Conservation (phyloP, 1,284 basidiomycete species). For the Gyrodon tennesseensis region DNA sequence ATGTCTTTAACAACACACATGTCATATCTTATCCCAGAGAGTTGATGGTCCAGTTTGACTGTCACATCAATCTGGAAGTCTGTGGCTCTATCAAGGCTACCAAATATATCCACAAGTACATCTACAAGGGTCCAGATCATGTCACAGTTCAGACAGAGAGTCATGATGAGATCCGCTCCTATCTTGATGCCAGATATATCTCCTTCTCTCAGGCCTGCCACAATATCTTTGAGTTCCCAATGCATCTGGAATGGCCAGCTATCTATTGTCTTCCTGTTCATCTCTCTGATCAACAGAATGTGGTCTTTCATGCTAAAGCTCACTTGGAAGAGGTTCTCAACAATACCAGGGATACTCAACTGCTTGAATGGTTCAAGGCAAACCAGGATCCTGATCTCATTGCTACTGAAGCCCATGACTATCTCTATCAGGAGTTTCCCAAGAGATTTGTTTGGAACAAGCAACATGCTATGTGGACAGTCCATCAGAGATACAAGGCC, state of each 20-base stretch:
- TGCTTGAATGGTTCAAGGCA: constrained; percentile 48
- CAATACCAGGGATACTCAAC: constrained; percentile 35
- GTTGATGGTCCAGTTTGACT: constrained; percentile 37
- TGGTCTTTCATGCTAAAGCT: constrained; percentile 42
- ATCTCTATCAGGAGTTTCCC: constrained; percentile 50
- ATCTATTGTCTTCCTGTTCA: constrained; percentile 26
- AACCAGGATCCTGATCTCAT: constrained; percentile 40
- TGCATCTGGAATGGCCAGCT: constrained; percentile 30
- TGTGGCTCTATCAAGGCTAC: constrained; percentile 38
- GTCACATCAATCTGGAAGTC: constrained; percentile 54
- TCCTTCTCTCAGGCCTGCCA: constrained; percentile 24
- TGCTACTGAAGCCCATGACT: constrained; percentile 37
- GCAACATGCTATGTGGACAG: neutral
- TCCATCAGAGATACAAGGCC: neutral
- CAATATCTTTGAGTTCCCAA: constrained; percentile 32
- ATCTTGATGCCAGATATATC: constrained; percentile 32
- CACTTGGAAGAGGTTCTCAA: constrained; percentile 24
- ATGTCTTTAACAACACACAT: constrained; percentile 21
- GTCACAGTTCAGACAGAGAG: constrained; percentile 31
- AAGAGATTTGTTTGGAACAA: constrained; percentile 34
- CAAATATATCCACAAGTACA: constrained; percentile 51
- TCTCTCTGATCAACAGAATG: constrained; percentile 39
- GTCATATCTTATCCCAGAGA: neutral
- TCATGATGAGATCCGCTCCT: constrained; percentile 21
- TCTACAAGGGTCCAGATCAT: constrained; percentile 48